These are phyloP conservation scores for Macrotyloma uniflorum DNA, from an alignment of 306 rosid genomes.

Conservation along the genomic window DNA sequence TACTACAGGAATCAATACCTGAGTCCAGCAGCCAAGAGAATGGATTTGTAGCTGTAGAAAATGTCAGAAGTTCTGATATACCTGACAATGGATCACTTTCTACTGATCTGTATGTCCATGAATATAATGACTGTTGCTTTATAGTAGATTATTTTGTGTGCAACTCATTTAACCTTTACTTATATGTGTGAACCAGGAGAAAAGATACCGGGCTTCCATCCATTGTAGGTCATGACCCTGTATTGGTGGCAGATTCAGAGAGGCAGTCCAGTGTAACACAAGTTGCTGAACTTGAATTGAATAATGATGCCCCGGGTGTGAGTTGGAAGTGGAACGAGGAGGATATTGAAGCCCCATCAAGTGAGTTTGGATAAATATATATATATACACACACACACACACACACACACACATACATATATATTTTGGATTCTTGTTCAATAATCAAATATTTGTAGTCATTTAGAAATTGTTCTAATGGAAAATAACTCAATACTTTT, in stretches of 20 bases:
- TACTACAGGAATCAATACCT: constrained; percentile 62
- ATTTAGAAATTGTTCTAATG: constrained; percentile 11
- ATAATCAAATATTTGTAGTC: neutral
- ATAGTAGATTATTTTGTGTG: constrained; percentile 16
- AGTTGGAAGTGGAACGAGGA: constrained; percentile 70
- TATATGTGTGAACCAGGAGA: constrained; percentile 54
- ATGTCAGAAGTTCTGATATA: constrained; percentile 41
- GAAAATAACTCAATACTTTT: neutral
- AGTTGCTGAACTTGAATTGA: constrained; percentile 48
- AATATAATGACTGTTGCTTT: constrained; percentile 14
- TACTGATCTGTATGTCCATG: constrained; percentile 53
- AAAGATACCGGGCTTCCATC: constrained; percentile 43
- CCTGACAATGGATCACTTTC: constrained; percentile 50
- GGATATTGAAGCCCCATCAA: constrained; percentile 71
- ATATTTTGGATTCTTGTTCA: neutral
- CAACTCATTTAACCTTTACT: constrained; percentile 29
- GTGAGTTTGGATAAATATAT: constrained; percentile 62
- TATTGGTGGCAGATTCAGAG: constrained; percentile 41
- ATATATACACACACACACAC: no score
- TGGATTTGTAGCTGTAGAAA: constrained; percentile 50
- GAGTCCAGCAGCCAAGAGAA: constrained; percentile 65
- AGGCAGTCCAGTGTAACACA: constrained; percentile 31
- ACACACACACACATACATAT: no score
- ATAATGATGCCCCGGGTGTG: constrained; percentile 40
- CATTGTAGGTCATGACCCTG: constrained; percentile 46